Percentiles rank a stretch among this genome's conserved stretches.
Conservation (phyloP, 2,329 filamentous ascomycete genomes). For the Cryphonectria radicalis region DNA sequence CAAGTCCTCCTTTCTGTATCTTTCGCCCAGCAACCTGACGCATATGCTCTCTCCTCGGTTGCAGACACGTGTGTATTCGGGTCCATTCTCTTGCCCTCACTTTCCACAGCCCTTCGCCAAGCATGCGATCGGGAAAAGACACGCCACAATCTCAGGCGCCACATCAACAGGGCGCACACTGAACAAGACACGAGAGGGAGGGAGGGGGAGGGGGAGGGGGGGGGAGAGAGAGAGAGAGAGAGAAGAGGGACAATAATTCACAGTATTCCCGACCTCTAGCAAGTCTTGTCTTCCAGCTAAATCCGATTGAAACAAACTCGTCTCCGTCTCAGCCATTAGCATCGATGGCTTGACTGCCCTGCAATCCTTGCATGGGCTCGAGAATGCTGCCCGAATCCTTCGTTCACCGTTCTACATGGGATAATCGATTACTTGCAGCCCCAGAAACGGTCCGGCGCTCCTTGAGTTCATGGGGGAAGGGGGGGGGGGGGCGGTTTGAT, state of each 20-base stretch:
- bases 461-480: neutral
- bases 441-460: neutral
- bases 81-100: neutral
- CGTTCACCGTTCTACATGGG: neutral
- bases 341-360: constrained; percentile 1
- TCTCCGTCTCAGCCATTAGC: neutral
- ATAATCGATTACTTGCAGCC: neutral
- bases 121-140: neutral
- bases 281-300: neutral
- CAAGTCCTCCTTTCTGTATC: neutral
- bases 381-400: neutral
- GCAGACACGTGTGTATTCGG: neutral
- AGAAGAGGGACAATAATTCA: neutral
- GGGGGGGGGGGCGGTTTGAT: neutral
- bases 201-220: no score
- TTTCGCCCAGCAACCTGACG: neutral
- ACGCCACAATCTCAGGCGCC: neutral
- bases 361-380: neutral
- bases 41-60: neutral
- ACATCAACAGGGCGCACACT: neutral
- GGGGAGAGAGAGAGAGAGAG: neutral
- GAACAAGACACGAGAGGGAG: neutral
- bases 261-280: neutral
- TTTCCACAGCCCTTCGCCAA: neutral
- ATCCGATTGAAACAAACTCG: constrained; percentile 1